These are phyloP conservation scores for Terana coerulea DNA, from an alignment of 768 basidiomycete genomes.

Conservation along the genomic window DNA sequence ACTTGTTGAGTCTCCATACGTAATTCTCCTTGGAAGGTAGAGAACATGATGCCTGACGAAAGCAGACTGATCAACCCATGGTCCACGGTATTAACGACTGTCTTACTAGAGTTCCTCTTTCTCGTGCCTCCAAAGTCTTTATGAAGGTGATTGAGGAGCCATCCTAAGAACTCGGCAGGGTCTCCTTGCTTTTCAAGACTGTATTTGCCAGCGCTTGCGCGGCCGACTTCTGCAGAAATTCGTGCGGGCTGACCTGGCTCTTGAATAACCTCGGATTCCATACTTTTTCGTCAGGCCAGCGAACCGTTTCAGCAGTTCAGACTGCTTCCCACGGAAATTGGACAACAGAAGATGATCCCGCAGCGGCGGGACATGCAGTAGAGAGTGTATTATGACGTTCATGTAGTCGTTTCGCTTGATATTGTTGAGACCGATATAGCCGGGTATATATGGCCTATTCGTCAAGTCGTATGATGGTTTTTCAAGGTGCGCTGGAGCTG, in stretches of 20 bases:
- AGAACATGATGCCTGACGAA: constrained; percentile 78
- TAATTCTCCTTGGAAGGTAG: constrained; percentile 92
- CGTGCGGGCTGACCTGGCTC: constrained; percentile 97
- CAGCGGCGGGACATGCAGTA: constrained; percentile 87
- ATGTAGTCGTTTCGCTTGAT: constrained; percentile 97
- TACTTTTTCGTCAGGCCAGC: constrained; percentile 81
- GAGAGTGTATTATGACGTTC: constrained; percentile 93
- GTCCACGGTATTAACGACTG: constrained; percentile 9
- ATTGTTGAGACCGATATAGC: constrained; percentile 95
- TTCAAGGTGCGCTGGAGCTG: constrained; percentile 52
- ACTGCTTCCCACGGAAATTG: constrained; percentile 65
- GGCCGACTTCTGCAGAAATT: constrained; percentile 96
- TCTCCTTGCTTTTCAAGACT: constrained; percentile 93
- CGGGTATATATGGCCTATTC: constrained; percentile 80
- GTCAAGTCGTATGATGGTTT: constrained; percentile 85
- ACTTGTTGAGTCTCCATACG: constrained; percentile 93
- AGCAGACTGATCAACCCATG: constrained; percentile 17
- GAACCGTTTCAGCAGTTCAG: constrained; percentile 88
- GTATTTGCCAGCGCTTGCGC: constrained; percentile 87
- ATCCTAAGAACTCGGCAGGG: constrained; percentile 92
- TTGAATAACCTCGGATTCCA: constrained; percentile 99
- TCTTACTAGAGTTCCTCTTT: constrained; percentile 84
- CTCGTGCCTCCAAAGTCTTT: constrained; percentile 93
- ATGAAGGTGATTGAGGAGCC: constrained; percentile 93
- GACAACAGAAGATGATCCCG: constrained; percentile 85